Conservation (phyloP, 192 early-diverging fungal species). For the Gaertneriomyces semiglobifer region DNA sequence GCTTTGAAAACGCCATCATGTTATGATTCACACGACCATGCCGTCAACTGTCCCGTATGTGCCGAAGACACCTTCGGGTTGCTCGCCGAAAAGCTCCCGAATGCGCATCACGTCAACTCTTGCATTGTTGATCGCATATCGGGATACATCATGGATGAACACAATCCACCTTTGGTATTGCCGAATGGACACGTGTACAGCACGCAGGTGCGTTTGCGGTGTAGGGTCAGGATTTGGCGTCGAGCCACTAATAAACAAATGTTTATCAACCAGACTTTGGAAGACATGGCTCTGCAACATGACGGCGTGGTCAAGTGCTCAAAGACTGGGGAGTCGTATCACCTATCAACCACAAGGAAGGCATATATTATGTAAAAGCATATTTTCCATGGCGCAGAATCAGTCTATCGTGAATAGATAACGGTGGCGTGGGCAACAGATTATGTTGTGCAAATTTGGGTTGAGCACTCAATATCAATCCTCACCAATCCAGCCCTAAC, state of each 20-base stretch:
- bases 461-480: no score
- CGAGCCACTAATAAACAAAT: not conserved
- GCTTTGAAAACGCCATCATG: constrained; percentile 91
- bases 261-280: constrained; percentile 28
- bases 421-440: not conserved
- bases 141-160: constrained; percentile 92
- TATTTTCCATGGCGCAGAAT: not conserved
- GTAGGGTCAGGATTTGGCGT: not conserved
- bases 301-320: constrained; percentile 38
- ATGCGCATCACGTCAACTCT: constrained; percentile 93
- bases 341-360: constrained; percentile 32
- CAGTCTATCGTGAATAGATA: not conserved
- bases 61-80: constrained; percentile 75
- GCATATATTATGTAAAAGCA: constrained; percentile 35
- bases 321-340: constrained; percentile 30
- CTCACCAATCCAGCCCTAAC: constrained; percentile 29
- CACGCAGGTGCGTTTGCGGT: constrained; percentile 51
- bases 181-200: constrained; percentile 98
- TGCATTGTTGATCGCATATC: constrained; percentile 89
- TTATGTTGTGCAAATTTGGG: no score
- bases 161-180: constrained; percentile 92
- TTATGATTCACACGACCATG: constrained; percentile 68
- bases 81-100: constrained; percentile 80
- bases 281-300: constrained; percentile 39
- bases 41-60: constrained; percentile 96